Percentiles rank a stretch among this genome's conserved stretches.
Conservation (phyloP, 495 filamentous ascomycete species). For the Neurospora sp. region DNA sequence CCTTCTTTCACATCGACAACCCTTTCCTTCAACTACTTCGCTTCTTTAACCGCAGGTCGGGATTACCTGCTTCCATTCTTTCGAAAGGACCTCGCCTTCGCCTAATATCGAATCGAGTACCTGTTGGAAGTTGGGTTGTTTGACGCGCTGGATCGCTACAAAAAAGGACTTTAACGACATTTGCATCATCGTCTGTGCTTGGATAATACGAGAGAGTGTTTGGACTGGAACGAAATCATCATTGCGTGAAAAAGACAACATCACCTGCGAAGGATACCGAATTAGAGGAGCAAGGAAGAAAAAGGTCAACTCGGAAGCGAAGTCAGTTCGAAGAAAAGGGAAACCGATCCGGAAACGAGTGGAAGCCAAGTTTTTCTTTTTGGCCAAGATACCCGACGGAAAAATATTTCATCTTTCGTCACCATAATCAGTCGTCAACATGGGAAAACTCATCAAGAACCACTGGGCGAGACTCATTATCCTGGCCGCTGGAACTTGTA, state of each 20-base stretch:
- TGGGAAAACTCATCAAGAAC: slow-evolving; percentile 98
- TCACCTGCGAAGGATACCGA: neutral
- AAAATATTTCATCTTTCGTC: slow-evolving; percentile 2
- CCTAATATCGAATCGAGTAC: neutral
- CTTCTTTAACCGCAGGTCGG: slow-evolving; percentile 33
- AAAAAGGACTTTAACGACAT: neutral
- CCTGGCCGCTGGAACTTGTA: slow-evolving; percentile 76
- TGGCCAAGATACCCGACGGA: neutral
- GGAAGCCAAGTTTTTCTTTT: neutral
- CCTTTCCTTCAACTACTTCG: slow-evolving; percentile 13
- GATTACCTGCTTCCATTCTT: slow-evolving; percentile 31
- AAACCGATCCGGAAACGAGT: neutral
- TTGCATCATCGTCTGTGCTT: neutral
- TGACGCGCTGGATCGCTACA: neutral
- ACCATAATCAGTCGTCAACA: slow-evolving; percentile 31
- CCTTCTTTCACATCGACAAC: slow-evolving; percentile 36
- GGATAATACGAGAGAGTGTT: neutral
- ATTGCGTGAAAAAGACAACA: neutral
- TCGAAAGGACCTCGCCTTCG: slow-evolving; percentile 3
- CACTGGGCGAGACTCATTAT: slow-evolving; percentile 93
- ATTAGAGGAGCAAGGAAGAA: neutral
- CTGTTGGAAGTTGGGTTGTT: neutral
- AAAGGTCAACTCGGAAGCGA: neutral
- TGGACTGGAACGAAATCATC: neutral
- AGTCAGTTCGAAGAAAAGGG: neutral